Evolutionary conservation across 139 green algal genomes (phyloP).

Genomic region (Chlorella sp.): DNA sequence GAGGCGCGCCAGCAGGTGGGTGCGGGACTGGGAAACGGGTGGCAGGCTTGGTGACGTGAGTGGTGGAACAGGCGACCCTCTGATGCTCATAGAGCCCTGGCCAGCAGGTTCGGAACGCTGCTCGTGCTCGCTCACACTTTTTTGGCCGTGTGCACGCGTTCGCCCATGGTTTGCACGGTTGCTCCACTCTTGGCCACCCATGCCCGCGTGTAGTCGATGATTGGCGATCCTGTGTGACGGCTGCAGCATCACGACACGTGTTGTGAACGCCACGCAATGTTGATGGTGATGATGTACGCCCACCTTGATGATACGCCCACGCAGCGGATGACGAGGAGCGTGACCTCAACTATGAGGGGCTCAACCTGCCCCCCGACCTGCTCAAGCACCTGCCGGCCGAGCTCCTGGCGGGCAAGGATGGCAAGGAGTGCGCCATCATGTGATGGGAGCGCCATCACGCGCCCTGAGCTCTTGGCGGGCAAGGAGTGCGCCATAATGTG

Average conservation of each 20-base stretch:
- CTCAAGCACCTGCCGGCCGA: slow-evolving; percentile 15
- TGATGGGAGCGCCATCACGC: no score
- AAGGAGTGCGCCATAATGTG: no score
- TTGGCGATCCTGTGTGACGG: background rate
- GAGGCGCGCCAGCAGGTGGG: background rate
- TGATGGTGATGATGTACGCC: background rate
- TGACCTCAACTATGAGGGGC: slow-evolving; percentile 16
- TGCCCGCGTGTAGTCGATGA: no score
- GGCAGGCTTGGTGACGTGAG: background rate
- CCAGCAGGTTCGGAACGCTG: no score
- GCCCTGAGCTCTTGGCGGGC: slow-evolving; percentile 18
- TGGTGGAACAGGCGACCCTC: background rate
- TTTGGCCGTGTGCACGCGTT: no score
- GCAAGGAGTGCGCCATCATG: slow-evolving; percentile 22
- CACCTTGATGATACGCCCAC: background rate
- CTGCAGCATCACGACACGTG: background rate
- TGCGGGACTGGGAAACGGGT: background rate
- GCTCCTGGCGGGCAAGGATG: no score
- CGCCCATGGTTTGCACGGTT: no score
- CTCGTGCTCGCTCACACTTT: no score
- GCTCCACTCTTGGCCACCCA: no score
- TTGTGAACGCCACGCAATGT: no score
- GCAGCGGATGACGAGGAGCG: background rate
- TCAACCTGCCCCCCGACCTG: slow-evolving; percentile 15
- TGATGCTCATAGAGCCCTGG: no score